Percentiles rank a stretch among this genome's conserved stretches.
Evolutionary conservation across 306 rosid species (phyloP).

Genomic region (Begonia masoniana): DNA sequence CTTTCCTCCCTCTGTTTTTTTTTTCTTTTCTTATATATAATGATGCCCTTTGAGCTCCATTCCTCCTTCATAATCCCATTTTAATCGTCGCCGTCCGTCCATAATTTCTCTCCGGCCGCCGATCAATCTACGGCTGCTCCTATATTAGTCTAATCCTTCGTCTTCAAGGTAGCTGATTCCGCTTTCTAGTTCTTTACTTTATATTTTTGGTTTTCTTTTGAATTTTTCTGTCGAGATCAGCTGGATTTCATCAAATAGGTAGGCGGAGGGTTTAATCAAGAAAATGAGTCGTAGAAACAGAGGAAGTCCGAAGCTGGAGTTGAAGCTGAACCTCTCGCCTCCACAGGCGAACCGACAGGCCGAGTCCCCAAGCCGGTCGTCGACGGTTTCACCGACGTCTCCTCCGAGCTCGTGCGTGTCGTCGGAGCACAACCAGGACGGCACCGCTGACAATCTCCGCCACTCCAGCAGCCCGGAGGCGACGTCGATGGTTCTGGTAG

Average conservation of each 20-base stretch:
- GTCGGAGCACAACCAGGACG: not conserved
- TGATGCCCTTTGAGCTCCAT: not conserved
- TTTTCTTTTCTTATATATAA: slow-evolving; percentile 47
- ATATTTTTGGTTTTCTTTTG: too few species aligned
- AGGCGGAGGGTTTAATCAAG: too few species aligned
- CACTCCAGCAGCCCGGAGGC: slow-evolving; percentile 23
- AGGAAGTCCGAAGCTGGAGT: slow-evolving; percentile 8
- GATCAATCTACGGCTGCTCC: too few species aligned
- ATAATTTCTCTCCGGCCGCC: too few species aligned
- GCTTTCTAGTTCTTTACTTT: too few species aligned
- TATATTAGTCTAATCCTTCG: too few species aligned
- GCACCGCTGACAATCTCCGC: not conserved
- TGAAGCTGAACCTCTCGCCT: not conserved
- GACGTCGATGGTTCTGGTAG: slow-evolving; percentile 58
- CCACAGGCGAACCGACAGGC: not conserved
- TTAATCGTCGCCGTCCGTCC: too few species aligned
- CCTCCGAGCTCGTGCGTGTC: not conserved
- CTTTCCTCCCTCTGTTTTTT: slow-evolving; percentile 40
- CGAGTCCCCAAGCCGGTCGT: not conserved
- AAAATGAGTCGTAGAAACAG: slow-evolving; percentile 65
- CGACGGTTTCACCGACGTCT: not conserved
- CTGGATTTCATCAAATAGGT: too few species aligned
- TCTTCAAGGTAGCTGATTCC: too few species aligned
- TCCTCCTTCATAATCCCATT: too few species aligned
- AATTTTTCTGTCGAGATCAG: too few species aligned